These are phyloP conservation scores for Euphorbia neoarborescens DNA, from an alignment of 441 rosid genomes.

Conservation along the genomic window DNA sequence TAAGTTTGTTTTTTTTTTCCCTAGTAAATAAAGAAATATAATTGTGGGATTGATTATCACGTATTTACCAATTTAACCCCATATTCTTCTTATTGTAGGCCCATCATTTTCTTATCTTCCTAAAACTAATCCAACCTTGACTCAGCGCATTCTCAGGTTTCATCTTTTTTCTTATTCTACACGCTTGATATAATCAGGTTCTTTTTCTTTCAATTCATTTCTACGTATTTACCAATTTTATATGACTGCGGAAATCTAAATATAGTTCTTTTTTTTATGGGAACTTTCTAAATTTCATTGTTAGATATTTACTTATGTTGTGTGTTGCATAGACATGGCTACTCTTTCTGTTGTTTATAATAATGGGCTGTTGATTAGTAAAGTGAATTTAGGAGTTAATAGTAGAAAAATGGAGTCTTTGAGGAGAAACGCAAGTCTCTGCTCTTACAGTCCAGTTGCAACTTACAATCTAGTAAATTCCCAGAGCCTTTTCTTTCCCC, in stretches of 20 bases:
- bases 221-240: background rate
- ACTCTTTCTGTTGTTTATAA: constrained; percentile 45
- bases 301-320: constrained; percentile 5
- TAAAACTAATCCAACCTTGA: background rate
- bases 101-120: background rate
- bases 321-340: constrained; percentile 38
- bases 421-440: constrained; percentile 22
- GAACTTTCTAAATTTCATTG: constrained; percentile 13
- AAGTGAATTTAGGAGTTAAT: constrained; percentile 22
- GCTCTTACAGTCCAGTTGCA: constrained; percentile 26
- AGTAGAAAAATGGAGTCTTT: constrained; percentile 26
- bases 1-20: too few species aligned
- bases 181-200: background rate
- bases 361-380: constrained; percentile 35
- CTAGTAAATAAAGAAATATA: too few species aligned
- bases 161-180: background rate
- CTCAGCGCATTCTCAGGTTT: background rate
- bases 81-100: too few species aligned
- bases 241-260: constrained; percentile 7
- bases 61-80: too few species aligned
- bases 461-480: constrained; percentile 18
- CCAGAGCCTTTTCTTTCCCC: constrained; percentile 26
- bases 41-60: too few species aligned
- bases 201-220: background rate
- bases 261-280: constrained; percentile 3